A percentile compares a stretch with the other conserved stretches of the same genome.
These are phyloP conservation scores for Pseudozyma tsukubaensis DNA, from an alignment of 1,284 basidiomycete genomes.

Conservation along the genomic window DNA sequence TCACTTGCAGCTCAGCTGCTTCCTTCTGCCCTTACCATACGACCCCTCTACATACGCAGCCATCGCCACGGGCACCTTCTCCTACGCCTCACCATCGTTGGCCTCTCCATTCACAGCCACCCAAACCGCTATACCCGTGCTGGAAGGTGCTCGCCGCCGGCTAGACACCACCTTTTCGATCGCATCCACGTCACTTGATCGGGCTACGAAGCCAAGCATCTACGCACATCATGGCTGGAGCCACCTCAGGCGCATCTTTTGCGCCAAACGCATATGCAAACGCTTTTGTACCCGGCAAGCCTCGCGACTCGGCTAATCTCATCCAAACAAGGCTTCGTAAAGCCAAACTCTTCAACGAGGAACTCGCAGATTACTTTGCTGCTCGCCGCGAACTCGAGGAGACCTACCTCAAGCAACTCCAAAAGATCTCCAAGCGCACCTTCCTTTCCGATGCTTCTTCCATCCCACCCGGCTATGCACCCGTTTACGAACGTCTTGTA, in stretches of 20 bases:
- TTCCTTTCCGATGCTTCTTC: slow-evolving; percentile 64
- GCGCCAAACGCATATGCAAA: slow-evolving; percentile 52
- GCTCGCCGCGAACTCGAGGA: slow-evolving; percentile 71
- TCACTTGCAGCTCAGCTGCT: no score
- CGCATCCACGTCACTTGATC: background rate
- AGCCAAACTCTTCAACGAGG: slow-evolving; percentile 61
- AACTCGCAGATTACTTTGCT: slow-evolving; percentile 71
- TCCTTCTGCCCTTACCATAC: no score
- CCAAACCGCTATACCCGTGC: no score
- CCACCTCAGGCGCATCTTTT: slow-evolving; percentile 34
- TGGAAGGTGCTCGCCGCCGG: no score
- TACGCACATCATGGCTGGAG: slow-evolving; percentile 24
- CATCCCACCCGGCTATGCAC: slow-evolving; percentile 59
- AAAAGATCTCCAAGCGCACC: slow-evolving; percentile 70
- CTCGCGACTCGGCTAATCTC: slow-evolving; percentile 34
- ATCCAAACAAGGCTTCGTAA: slow-evolving; percentile 54
- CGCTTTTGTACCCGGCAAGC: slow-evolving; percentile 50
- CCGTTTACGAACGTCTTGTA: slow-evolving; percentile 64
- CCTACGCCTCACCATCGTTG: no score
- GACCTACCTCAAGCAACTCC: slow-evolving; percentile 71
- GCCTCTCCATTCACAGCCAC: no score
- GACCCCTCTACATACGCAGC: no score
- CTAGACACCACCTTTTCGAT: background rate
- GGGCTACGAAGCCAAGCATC: background rate
- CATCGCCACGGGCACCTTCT: no score